Conservation (phyloP, 2,329 filamentous ascomycete species). For the Phialophora chinensis region DNA sequence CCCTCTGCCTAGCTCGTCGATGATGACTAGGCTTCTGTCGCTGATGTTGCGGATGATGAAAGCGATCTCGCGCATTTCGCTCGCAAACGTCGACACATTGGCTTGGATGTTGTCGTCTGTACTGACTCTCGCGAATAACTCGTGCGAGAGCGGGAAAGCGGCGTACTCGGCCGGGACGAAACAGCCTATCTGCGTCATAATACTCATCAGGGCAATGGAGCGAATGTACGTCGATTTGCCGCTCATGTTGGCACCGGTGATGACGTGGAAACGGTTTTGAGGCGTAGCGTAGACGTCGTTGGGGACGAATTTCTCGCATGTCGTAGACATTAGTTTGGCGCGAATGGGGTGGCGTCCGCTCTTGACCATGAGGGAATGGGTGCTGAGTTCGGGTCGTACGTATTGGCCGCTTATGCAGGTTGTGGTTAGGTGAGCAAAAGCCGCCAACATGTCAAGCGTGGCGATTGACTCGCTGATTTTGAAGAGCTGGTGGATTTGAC, state of each 20-base stretch:
- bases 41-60: conserved; percentile 89
- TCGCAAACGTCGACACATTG: conserved; percentile 90
- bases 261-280: conserved; percentile 84
- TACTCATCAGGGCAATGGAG: conserved; percentile 77
- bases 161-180: conserved; percentile 89
- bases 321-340: conserved; percentile 67
- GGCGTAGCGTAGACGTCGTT: conserved; percentile 88
- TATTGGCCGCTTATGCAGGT: conserved; percentile 61
- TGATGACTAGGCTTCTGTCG: conserved; percentile 74
- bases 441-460: conserved; percentile 81
- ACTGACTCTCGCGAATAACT: conserved; percentile 85
- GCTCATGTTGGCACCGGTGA: conserved; percentile 98
- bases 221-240: conserved; percentile 96
- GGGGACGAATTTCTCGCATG: conserved; percentile 72
- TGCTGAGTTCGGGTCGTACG: conserved; percentile 69
- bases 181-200: conserved; percentile 93
- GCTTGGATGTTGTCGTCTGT: conserved; percentile 87
- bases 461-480: conserved; percentile 84
- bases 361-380: conserved; percentile 71
- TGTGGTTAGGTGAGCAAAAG: conserved; percentile 76
- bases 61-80: conserved; percentile 95
- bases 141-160: conserved; percentile 77
- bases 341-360: conserved; percentile 77
- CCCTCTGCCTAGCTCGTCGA: conserved; percentile 90
- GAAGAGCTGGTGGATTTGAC: conserved; percentile 75